Percentiles rank a stretch among this genome's conserved stretches.
These are phyloP conservation scores for Dissoconium aciculare DNA, from an alignment of 2,329 filamentous ascomycete genomes.

Conservation along the genomic window DNA sequence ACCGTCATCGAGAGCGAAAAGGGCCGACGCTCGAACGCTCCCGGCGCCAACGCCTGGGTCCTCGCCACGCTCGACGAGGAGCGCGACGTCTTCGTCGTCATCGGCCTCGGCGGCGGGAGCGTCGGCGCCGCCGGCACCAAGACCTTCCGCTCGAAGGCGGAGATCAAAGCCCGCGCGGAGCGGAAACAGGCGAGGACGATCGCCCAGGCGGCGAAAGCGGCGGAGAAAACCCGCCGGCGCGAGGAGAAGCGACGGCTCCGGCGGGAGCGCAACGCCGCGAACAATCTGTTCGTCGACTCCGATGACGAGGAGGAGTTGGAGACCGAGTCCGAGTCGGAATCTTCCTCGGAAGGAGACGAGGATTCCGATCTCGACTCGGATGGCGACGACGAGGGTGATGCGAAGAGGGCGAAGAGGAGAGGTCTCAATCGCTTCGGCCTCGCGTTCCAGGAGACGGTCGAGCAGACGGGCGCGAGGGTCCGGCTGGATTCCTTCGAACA, in stretches of 20 bases:
- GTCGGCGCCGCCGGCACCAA: constrained; percentile 47
- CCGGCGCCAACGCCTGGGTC: constrained; percentile 52
- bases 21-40: constrained; percentile 47
- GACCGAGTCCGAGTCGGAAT: constrained; percentile 24
- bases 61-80: constrained; percentile 80
- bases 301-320: constrained; percentile 40
- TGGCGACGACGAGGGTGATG: constrained; percentile 37
- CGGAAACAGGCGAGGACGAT: constrained; percentile 46
- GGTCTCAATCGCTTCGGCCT: constrained; percentile 83
- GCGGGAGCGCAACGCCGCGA: constrained; percentile 46
- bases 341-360: constrained; percentile 22
- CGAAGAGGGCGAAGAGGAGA: constrained; percentile 43
- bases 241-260: constrained; percentile 43
- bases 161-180: constrained; percentile 43
- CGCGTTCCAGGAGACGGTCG: constrained; percentile 88
- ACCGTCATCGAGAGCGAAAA: constrained; percentile 76
- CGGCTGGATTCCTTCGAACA: constrained; percentile 95
- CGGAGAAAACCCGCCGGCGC: constrained; percentile 42
- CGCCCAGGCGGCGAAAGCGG: constrained; percentile 28
- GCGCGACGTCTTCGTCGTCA: constrained; percentile 76
- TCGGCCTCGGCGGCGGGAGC: constrained; percentile 79
- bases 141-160: constrained; percentile 27
- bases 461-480: constrained; percentile 77
- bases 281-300: constrained; percentile 33
- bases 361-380: constrained; percentile 18